Conservation (phyloP, 306 rosid species). For the Notholithocarpus densiflorus region DNA sequence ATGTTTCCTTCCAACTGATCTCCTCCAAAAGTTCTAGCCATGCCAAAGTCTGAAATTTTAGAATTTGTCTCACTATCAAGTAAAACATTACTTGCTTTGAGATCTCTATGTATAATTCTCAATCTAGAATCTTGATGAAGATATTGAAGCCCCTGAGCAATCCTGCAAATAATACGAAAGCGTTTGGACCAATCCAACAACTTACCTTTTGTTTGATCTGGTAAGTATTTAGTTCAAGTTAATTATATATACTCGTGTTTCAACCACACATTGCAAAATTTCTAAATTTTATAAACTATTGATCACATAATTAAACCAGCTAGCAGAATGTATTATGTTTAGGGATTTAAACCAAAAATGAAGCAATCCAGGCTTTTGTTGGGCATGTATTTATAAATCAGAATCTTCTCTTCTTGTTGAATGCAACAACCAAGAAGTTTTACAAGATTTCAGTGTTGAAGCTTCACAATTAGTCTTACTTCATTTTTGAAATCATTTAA, state of each 20-base stretch:
- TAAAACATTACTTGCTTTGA: slow-evolving; percentile 51
- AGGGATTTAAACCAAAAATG: slow-evolving; percentile 48
- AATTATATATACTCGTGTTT: background rate
- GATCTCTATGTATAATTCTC: slow-evolving; percentile 53
- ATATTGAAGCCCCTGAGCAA: slow-evolving; percentile 46
- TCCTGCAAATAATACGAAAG: slow-evolving; percentile 43
- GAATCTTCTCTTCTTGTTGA: slow-evolving; percentile 43
- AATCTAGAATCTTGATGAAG: slow-evolving; percentile 60
- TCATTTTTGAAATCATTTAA: slow-evolving; percentile 55
- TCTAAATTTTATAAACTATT: too few species aligned
- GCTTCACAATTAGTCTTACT: slow-evolving; percentile 53
- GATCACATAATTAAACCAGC: background rate
- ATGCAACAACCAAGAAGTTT: slow-evolving; percentile 60
- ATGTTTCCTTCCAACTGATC: slow-evolving; percentile 39
- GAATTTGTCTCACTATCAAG: slow-evolving; percentile 47
- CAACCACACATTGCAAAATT: background rate
- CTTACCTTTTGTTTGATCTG: slow-evolving; percentile 25
- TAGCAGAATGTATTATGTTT: background rate
- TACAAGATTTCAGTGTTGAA: slow-evolving; percentile 73
- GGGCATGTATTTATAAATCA: slow-evolving; percentile 61
- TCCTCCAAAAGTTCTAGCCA: slow-evolving; percentile 46
- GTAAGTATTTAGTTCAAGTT: slow-evolving; percentile 1
- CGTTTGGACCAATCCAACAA: slow-evolving; percentile 35
- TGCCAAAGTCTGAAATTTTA: slow-evolving; percentile 61
- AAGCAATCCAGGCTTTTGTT: slow-evolving; percentile 61